Evolutionary conservation across 805 yeast genomes (phyloP).

Genomic region (Huiozyma sinensis): DNA sequence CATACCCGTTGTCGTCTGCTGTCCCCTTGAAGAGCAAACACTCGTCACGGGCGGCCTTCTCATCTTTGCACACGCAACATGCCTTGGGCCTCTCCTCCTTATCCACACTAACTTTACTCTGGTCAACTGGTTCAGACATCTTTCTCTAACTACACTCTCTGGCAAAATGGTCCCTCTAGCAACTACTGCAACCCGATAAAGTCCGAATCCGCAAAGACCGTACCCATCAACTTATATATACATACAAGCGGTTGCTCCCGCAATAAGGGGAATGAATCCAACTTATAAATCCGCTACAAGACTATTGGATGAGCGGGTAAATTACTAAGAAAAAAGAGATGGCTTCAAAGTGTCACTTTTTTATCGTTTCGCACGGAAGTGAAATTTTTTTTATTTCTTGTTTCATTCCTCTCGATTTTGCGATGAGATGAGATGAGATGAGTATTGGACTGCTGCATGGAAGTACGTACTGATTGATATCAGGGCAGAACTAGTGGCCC

Average conservation of each 20-base stretch:
- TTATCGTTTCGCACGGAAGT: neutral
- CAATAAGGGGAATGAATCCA: neutral
- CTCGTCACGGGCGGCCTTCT: conserved; percentile 74
- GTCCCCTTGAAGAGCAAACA: conserved; percentile 76
- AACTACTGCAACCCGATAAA: neutral
- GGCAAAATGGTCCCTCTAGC: neutral
- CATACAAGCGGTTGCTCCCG: neutral
- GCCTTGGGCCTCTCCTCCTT: conserved; percentile 63
- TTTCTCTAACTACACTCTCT: neutral
- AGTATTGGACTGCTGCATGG: neutral
- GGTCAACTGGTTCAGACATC: conserved; percentile 6
- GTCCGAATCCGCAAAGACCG: neutral
- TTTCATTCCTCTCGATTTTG: neutral
- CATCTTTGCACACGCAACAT: conserved; percentile 88
- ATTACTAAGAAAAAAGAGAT: too few species aligned
- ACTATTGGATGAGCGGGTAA: too few species aligned
- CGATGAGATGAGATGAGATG: conserved; percentile 1
- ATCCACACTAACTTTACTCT: neutral
- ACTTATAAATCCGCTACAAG: too few species aligned
- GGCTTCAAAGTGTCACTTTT: too few species aligned
- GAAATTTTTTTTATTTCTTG: neutral
- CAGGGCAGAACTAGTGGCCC: neutral
- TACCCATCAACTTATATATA: neutral
- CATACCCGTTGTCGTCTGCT: conserved; percentile 40
- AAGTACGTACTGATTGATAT: too few species aligned